Evolutionary conservation across 768 basidiomycete genomes (phyloP), one percentile per base, ranked within the genome.

Genomic region (Panaeolus papilionaceus): DNA sequence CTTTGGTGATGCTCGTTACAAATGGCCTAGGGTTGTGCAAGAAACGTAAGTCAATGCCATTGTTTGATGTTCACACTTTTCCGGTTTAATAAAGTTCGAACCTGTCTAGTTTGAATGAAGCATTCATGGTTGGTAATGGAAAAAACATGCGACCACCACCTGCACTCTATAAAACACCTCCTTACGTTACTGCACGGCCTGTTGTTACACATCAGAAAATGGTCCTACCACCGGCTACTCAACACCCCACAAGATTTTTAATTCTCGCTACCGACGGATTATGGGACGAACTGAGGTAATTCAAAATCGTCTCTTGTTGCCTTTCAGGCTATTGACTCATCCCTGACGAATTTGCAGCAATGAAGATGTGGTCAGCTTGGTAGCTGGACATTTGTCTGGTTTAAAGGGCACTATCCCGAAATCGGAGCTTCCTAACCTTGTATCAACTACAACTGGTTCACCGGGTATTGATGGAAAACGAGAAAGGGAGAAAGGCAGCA

Each of bases 1-100:
- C 14, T 96, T 97, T 72, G 94, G 94, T 64, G 95, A 96, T 78
- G 90, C 93, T 8, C 85, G 92, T 42, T 96, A 96, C 81, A 96
- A 97, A 77, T 95, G 93, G 94, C 82, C 90, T 44, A 84, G 85
- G 49, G 85, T 86, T 58, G 80, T 92, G 12, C 93, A 95, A 75
- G 85, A 91, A 75, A 82, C 84, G 92, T 94, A 74, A 77, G 87
- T 77, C 16, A 16, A 49, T 28, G 23, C 23, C 23, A 23, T 23
- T 23, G 51, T 3, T 54, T 37, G 33, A 42, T 61, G 5, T 12
- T 54, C 44, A 45, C 61, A 28, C 16, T 49, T 45, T 61, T 49
- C 64, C 58, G n/a, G 47, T 8, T 51, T 9, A 2, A 5, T 23
- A 26, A 44, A 40, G 63, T 49, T 38, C 45, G 64, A 65, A 61